Conservation (phyloP, 768 basidiomycete genomes). For the Collybia sp. region DNA sequence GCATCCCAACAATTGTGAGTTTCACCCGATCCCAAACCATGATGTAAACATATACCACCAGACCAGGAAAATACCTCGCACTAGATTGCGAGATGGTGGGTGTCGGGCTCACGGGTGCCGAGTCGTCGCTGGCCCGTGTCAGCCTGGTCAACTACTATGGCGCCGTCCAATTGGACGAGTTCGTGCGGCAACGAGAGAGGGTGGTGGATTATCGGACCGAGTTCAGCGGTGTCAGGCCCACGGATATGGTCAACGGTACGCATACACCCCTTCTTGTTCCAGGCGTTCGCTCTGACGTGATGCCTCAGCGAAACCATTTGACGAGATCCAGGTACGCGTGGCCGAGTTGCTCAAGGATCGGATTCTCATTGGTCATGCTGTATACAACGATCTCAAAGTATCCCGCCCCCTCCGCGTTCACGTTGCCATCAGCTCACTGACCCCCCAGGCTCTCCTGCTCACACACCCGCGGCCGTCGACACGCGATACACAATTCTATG, state of each 20-base stretch:
- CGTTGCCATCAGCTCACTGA: constrained; percentile 3
- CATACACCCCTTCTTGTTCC: background rate
- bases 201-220: constrained; percentile 93
- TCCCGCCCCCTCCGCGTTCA: constrained; percentile 8
- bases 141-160: constrained; percentile 90
- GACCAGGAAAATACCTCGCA: constrained; percentile 72
- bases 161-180: constrained; percentile 72
- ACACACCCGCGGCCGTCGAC: constrained; percentile 62
- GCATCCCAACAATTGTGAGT: constrained; percentile 42
- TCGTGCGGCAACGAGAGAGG: constrained; percentile 80
- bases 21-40: constrained; percentile 3
- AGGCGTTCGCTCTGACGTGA: background rate
- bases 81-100: constrained; percentile 99
- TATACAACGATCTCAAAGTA: constrained; percentile 88
- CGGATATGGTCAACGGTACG: constrained; percentile 68
- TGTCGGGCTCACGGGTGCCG: constrained; percentile 75
- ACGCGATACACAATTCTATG: constrained; percentile 67
- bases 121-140: constrained; percentile 85
- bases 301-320: constrained; percentile 67
- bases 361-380: constrained; percentile 86
- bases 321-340: constrained; percentile 74
- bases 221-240: constrained; percentile 77
- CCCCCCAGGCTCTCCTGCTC: constrained; percentile 55
- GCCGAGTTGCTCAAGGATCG: constrained; percentile 72
- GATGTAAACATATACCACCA: constrained; percentile 13